Percentiles rank a stretch among this genome's conserved stretches.
Conservation (phyloP, 768 basidiomycete species). For the Lactarius evosmus region DNA sequence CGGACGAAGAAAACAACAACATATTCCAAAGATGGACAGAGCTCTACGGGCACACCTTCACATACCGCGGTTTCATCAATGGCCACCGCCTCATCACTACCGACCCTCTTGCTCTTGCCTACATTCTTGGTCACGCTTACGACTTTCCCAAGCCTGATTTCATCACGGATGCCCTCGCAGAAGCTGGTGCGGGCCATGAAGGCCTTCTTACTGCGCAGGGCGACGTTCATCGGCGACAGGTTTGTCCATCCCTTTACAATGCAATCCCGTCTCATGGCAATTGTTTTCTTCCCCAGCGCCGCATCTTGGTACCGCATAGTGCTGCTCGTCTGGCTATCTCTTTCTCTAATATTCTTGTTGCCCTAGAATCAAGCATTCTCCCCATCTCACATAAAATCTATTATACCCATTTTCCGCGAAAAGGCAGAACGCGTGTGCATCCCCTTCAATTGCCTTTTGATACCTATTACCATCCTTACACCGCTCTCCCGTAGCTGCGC, state of each 20-base stretch:
- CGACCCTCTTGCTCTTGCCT: conserved; percentile 54
- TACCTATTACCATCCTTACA: background rate
- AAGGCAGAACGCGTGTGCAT: conserved; percentile 50
- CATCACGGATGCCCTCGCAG: conserved; percentile 47
- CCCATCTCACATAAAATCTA: conserved; percentile 45
- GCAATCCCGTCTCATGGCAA: background rate
- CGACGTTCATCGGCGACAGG: conserved; percentile 54
- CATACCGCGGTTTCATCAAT: conserved; percentile 51
- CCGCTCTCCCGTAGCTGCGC: conserved; percentile 40
- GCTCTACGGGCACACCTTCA: conserved; percentile 47
- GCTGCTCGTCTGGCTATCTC: conserved; percentile 21
- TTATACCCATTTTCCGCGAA: conserved; percentile 55
- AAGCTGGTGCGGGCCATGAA: conserved; percentile 50
- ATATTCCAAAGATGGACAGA: conserved; percentile 47
- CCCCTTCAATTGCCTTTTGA: background rate
- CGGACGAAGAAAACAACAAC: conserved; percentile 56
- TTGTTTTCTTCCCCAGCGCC: conserved; percentile 38
- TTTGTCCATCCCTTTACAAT: conserved; percentile 28
- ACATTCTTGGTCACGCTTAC: conserved; percentile 56
- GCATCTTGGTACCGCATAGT: conserved; percentile 45
- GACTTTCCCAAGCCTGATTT: conserved; percentile 63
- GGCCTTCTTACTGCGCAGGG: conserved; percentile 54
- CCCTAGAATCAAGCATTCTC: conserved; percentile 52
- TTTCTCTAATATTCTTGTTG: conserved; percentile 20
- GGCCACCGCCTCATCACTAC: conserved; percentile 55